Evolutionary conservation across 345 rosid genomes (phyloP), one percentile per base, ranked within the genome.

Genomic region (Atalantia buxifolia): DNA sequence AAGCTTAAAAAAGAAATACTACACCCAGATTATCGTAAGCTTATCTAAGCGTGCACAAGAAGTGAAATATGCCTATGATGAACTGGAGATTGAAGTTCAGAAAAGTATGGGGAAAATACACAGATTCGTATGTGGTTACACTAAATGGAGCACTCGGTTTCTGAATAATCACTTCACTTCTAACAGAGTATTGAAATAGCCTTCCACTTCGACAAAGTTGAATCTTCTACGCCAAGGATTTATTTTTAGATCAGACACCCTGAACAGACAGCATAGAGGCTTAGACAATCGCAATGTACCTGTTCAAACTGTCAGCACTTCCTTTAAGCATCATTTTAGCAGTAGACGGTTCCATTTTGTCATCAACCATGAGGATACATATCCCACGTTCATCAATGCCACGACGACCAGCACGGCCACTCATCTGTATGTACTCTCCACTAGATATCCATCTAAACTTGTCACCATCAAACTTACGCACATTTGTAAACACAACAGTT

Each of bases 371-470:
- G 69, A 96, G 97, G 82, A 96, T 91, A 81, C 99, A 96, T 79
- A 96, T 79, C 79, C 99, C 98, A 57, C 97, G 92, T 24, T 87
- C 92, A 86, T 96, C 99, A 84, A 96, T 92, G 75, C 99, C 99
- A 86, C 98, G 94, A 84, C 98, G 97, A 84, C 99, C 99, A 72
- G 99, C 99, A 78, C 99, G 95, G 33, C 99, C 99, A 81, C 99
- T 96, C 98, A 96, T 96, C 75, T 96, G 99, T 77, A 94, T 91
- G 82, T 96, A 96, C 82, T 94, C 98, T 80, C 98, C 99, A 85
- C 99, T 92, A 42, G 99, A 87, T 86, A 96, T 84, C 99, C 98
- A 96, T 84, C 98, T 89, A 83, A 96, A 96, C 87, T 96, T 96
- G 86, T 94, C 97, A 53, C 98, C 99, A 79, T 96, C 99, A 83